Evolutionary conservation across 1,284 basidiomycete species (phyloP).

Genomic region (Bjerkandera adusta): DNA sequence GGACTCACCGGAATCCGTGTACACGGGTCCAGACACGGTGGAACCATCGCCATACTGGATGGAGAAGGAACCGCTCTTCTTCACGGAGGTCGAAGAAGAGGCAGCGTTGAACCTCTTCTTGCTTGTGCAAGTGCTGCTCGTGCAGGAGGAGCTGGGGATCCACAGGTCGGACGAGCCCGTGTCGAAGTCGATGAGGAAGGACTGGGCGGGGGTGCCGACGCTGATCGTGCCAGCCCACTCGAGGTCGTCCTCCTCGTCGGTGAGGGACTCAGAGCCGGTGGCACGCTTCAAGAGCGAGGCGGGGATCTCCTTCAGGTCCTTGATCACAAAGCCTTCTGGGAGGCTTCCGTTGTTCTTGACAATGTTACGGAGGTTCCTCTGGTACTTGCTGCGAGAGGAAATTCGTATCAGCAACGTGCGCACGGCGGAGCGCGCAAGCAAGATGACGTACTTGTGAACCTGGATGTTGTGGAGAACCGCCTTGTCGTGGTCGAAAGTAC

Average conservation of each 20-base stretch:
- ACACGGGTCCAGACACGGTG: constrained; percentile 46
- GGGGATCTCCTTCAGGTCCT: constrained; percentile 1
- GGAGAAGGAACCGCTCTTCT: constrained; percentile 35
- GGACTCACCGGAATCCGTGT: constrained; percentile 42
- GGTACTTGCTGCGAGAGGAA: constrained; percentile 3
- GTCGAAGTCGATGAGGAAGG: constrained; percentile 15
- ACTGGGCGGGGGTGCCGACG: constrained; percentile 6
- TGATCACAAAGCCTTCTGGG: constrained; percentile 4
- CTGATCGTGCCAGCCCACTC: constrained; percentile 3
- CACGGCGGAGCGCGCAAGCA: too few species aligned
- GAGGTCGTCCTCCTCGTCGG: neutral
- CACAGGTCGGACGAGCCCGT: constrained; percentile 17
- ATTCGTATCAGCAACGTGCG: neutral
- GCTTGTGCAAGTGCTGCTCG: neutral
- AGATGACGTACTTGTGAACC: constrained; percentile 6
- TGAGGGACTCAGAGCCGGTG: neutral
- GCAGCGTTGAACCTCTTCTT: constrained; percentile 30
- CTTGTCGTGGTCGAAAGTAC: constrained; percentile 8
- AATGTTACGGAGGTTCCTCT: constrained; percentile 5
- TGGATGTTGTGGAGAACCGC: constrained; percentile 1
- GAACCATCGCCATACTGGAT: constrained; percentile 57
- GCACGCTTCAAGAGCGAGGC: neutral
- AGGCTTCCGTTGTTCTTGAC: constrained; percentile 3
- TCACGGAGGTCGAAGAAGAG: constrained; percentile 35
- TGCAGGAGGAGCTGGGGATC: constrained; percentile 10